These are phyloP conservation scores for Lentinula aciculospora DNA, from an alignment of 768 basidiomycete genomes.

Conservation along the genomic window DNA sequence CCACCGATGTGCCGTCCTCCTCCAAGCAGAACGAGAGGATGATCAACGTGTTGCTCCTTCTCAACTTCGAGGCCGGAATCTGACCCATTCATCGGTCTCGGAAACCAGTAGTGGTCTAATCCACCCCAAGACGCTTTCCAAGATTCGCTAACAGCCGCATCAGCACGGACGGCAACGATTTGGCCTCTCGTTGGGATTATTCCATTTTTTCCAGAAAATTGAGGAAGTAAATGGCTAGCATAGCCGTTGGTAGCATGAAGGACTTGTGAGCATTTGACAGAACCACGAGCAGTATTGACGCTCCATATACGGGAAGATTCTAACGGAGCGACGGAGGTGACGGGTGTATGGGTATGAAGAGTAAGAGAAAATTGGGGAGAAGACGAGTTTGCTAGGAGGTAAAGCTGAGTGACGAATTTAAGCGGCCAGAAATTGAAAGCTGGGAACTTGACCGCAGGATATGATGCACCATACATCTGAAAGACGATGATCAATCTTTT, in stretches of 20 bases:
- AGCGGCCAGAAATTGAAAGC: slow-evolving; percentile 73
- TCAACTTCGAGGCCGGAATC: not conserved
- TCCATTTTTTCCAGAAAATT: slow-evolving; percentile 33
- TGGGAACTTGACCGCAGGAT: slow-evolving; percentile 47
- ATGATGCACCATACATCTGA: slow-evolving; percentile 30
- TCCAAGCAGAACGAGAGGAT: slow-evolving; percentile 67
- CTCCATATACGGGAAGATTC: slow-evolving; percentile 26
- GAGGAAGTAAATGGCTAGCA: slow-evolving; percentile 49
- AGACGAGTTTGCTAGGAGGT: slow-evolving; percentile 29
- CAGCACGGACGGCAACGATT: slow-evolving; percentile 35
- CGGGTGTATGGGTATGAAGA: slow-evolving; percentile 75
- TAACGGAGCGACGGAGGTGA: slow-evolving; percentile 33
- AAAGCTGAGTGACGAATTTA: slow-evolving; percentile 70
- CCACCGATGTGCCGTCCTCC: slow-evolving; percentile 49
- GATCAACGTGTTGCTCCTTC: no score
- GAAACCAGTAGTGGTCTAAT: slow-evolving; percentile 75
- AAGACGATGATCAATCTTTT: slow-evolving; percentile 4
- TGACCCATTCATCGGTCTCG: slow-evolving; percentile 40
- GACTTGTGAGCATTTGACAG: slow-evolving; percentile 39
- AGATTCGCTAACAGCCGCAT: slow-evolving; percentile 30
- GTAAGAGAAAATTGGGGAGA: slow-evolving; percentile 33
- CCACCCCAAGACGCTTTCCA: slow-evolving; percentile 42
- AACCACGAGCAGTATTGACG: slow-evolving; percentile 42
- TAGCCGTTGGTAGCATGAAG: slow-evolving; percentile 67
- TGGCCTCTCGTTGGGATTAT: slow-evolving; percentile 53